Evolutionary conservation across 306 rosid species (phyloP).

Genomic region (Begonia fuchsioides): DNA sequence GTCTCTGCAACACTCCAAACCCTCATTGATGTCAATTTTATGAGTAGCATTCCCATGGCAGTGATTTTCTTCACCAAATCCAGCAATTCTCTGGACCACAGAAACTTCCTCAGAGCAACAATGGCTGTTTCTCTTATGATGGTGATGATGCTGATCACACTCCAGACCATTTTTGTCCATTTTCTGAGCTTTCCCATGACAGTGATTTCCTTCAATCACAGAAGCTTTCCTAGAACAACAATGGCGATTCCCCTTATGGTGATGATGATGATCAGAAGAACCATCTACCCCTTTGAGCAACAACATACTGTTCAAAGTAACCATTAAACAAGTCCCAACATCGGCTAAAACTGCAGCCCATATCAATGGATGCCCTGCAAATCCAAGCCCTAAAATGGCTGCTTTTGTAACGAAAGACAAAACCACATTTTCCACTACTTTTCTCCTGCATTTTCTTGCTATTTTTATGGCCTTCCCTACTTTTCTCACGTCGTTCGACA

Average conservation of each 20-base stretch:
- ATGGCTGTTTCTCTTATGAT: conserved; percentile 1
- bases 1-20: conserved; percentile 12
- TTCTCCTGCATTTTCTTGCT: conserved; percentile 41
- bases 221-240: background rate
- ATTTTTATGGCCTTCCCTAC: conserved; percentile 69
- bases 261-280: background rate
- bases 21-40: conserved; percentile 8
- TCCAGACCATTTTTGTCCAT: conserved; percentile 15
- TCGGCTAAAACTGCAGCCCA: conserved; percentile 99
- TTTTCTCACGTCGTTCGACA: conserved; percentile 78
- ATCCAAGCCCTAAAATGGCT: conserved; percentile 50
- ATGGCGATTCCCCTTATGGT: conserved; percentile 1
- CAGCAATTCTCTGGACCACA: background rate
- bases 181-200: conserved; percentile 16
- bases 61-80: conserved; percentile 18
- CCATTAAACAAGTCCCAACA: conserved; percentile 79
- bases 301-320: conserved; percentile 84
- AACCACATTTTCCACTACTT: conserved; percentile 51
- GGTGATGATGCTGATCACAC: background rate
- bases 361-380: conserved; percentile 80
- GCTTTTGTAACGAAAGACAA: conserved; percentile 48
- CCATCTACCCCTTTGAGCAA: conserved; percentile 28
- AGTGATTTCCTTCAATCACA: conserved; percentile 15
- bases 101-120: background rate
- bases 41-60: conserved; percentile 20